Evolutionary conservation across 208 protist genomes (phyloP).

Genomic region (Jaenimonas drosophilae): DNA sequence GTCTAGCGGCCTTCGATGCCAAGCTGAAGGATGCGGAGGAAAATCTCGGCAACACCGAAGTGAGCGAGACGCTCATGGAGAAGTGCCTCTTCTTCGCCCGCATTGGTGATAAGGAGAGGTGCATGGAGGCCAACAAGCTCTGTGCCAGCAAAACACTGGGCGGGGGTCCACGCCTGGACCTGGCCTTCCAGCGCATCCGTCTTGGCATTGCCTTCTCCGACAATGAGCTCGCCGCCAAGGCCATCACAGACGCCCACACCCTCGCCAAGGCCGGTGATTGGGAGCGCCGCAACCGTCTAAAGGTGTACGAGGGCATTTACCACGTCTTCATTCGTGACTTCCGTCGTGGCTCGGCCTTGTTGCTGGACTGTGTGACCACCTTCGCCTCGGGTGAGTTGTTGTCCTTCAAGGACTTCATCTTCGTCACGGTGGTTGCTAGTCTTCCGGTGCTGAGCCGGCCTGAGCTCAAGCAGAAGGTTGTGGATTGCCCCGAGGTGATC

Average conservation of each 20-base stretch:
- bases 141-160: slow-evolving; percentile 92
- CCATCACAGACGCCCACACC: slow-evolving; percentile 88
- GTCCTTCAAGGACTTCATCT: slow-evolving; percentile 91
- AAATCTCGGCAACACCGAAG: slow-evolving; percentile 96
- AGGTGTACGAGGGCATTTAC: slow-evolving; percentile 98
- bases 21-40: slow-evolving; percentile 91
- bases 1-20: slow-evolving; percentile 73
- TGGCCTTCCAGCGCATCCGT: slow-evolving; percentile 94
- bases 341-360: slow-evolving; percentile 82
- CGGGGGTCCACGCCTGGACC: slow-evolving; percentile 93
- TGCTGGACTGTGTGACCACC: slow-evolving; percentile 95
- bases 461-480: slow-evolving; percentile 84
- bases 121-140: slow-evolving; percentile 82
- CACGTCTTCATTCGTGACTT: slow-evolving; percentile 94
- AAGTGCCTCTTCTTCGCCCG: slow-evolving; percentile 89
- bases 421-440: slow-evolving; percentile 90
- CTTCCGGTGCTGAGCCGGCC: slow-evolving; percentile 83
- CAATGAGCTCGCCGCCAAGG: slow-evolving; percentile 82
- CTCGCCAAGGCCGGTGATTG: slow-evolving; percentile 98
- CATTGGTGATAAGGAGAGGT: slow-evolving; percentile 95
- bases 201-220: slow-evolving; percentile 95
- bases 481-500: slow-evolving; percentile 89
- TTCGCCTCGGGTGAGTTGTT: slow-evolving; percentile 96
- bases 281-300: slow-evolving; percentile 98
- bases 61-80: slow-evolving; percentile 91